Conservation (phyloP, 805 yeast genomes). For the Pichia heedii region DNA sequence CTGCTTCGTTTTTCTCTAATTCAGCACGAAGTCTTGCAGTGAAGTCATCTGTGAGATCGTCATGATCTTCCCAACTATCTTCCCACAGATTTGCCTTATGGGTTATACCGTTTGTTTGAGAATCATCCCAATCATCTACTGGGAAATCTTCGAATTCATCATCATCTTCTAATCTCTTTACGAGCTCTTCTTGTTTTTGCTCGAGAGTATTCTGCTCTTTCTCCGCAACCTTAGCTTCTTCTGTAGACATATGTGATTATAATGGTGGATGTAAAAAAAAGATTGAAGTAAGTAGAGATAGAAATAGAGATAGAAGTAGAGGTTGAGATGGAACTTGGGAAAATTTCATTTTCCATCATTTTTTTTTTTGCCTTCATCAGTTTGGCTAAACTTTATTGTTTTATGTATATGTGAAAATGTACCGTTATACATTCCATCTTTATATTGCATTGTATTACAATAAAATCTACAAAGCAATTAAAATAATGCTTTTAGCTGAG, state of each 20-base stretch:
- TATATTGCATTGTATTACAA: too few species aligned
- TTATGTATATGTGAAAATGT: too few species aligned
- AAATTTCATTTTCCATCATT: too few species aligned
- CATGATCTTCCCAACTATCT: slow-evolving; percentile 97
- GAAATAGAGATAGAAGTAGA: too few species aligned
- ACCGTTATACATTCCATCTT: too few species aligned
- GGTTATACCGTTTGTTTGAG: slow-evolving; percentile 39
- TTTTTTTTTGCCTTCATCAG: too few species aligned
- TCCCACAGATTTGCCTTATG: slow-evolving; percentile 73
- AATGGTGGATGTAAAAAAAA: too few species aligned
- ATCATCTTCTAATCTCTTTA: slow-evolving; percentile 84
- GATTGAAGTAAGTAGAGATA: too few species aligned
- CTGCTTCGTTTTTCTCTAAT: neutral
- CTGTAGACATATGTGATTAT: neutral
- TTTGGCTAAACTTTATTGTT: too few species aligned
- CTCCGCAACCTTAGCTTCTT: slow-evolving; percentile 1
- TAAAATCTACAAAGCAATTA: slow-evolving; percentile 4
- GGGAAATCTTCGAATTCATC: slow-evolving; percentile 98
- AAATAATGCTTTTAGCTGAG: neutral
- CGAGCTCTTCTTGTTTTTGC: slow-evolving; percentile 18
- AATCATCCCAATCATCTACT: slow-evolving; percentile 71
- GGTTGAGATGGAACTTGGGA: too few species aligned
- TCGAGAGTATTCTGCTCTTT: neutral
- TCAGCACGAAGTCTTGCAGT: slow-evolving; percentile 58
- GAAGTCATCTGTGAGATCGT: slow-evolving; percentile 76